Evolutionary conservation across 768 basidiomycete genomes (phyloP), one percentile per base, ranked within the genome.

Genomic region (Gautieria morchelliformis): DNA sequence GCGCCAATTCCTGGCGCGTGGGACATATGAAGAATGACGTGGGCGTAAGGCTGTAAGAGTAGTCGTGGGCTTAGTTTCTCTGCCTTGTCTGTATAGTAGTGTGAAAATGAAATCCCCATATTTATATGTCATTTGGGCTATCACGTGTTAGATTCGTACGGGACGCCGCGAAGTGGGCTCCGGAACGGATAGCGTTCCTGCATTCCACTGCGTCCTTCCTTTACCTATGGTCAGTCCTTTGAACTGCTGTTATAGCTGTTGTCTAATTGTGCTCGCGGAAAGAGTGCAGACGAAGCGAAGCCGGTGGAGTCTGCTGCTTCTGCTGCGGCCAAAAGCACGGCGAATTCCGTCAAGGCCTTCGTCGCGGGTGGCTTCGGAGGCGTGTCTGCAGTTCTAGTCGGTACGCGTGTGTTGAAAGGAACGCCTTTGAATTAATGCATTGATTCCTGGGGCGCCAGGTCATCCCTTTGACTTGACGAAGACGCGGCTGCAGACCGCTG

Each of bases 381-480:
- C 62, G 75, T 85, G 54, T 76, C 82, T 60, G 89, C 87, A 33
- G 94, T 96, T 14, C 78, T 95, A 24, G 93, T 96, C 60, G 93
- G 93, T 93, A 58, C 65, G 89, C 78, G 4, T 19, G 15, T 15
- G 37, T 22, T 4, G 11, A 17, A 47, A 12, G 19, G 15, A n/a
- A n/a, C n/a, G 41, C 7, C 14, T 20, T 20, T 44, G 41, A 39
- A n/a, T n/a, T n/a, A 12, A 24, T 19, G 33, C 20, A 40, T 37
- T 52, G 27, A 52, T 19, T 7, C 37, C 12, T 7, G 10, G 32
- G 15, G 56, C 52, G 27, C 14, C 24, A 91, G 95, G 96, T 1
- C 96, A 99, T 67, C 96, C 96, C 9, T 99, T 98, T 68, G 96
- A 99, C 72, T 74, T 98, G 66, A 96, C 91, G 58, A 94, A 94